Percentiles rank a stretch among this genome's conserved stretches.
These are phyloP conservation scores for Madurella mycetomatis DNA, from an alignment of 2,329 filamentous ascomycete species.

Conservation along the genomic window DNA sequence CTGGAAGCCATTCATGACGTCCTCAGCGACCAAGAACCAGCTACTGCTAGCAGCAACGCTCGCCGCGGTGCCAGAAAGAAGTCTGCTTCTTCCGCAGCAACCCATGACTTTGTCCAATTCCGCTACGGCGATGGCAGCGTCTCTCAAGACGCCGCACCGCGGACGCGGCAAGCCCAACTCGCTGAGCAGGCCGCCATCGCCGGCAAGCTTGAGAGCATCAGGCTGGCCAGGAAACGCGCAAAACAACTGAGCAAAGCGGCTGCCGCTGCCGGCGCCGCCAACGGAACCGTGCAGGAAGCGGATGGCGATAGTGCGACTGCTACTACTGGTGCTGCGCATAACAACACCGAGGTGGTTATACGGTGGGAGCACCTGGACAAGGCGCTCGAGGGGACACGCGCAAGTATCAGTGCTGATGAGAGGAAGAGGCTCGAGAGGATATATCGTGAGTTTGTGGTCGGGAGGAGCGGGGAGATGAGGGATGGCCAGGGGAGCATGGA, in stretches of 20 bases:
- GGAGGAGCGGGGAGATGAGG: slow-evolving; percentile 90
- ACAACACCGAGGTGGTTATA: slow-evolving; percentile 67
- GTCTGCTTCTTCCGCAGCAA: slow-evolving; percentile 28
- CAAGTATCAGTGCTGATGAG: slow-evolving; percentile 79
- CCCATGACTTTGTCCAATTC: slow-evolving; percentile 72
- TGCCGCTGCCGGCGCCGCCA: slow-evolving; percentile 11
- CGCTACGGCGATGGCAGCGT: slow-evolving; percentile 65
- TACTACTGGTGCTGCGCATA: slow-evolving; percentile 19
- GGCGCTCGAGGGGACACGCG: slow-evolving; percentile 70
- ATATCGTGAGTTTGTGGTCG: slow-evolving; percentile 88
- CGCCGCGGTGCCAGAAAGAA: slow-evolving; percentile 35
- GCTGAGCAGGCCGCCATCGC: slow-evolving; percentile 74
- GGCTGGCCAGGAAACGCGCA: slow-evolving; percentile 61
- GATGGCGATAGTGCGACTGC: slow-evolving; percentile 17
- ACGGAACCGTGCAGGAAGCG: slow-evolving; percentile 26
- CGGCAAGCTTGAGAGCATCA: slow-evolving; percentile 77
- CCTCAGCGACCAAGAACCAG: slow-evolving; percentile 55
- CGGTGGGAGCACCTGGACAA: slow-evolving; percentile 77
- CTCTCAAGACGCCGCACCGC: slow-evolving; percentile 38
- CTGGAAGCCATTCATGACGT: slow-evolving; percentile 95
- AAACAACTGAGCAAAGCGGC: slow-evolving; percentile 39
- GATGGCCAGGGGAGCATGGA: slow-evolving; percentile 89
- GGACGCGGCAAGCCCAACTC: slow-evolving; percentile 51
- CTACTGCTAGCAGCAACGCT: slow-evolving; percentile 21
- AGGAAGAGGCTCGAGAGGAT: slow-evolving; percentile 69